A percentile compares a stretch with the other conserved stretches of the same genome.
These are phyloP conservation scores for Venustampulla echinocandica DNA, from an alignment of 495 filamentous ascomycete species.

Conservation along the genomic window DNA sequence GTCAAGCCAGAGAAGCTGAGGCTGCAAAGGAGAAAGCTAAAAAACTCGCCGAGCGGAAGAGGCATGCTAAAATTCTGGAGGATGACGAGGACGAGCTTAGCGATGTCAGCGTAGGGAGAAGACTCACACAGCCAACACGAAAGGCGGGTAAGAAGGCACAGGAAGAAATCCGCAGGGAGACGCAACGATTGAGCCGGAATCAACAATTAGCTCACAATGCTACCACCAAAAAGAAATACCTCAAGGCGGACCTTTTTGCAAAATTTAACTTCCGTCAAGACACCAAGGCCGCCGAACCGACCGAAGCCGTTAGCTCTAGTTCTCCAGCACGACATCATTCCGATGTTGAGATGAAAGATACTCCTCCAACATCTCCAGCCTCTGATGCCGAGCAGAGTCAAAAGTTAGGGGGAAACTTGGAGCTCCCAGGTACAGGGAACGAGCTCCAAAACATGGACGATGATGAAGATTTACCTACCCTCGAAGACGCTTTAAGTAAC, in stretches of 20 bases:
- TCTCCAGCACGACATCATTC: constrained; percentile 29
- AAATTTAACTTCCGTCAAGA: constrained; percentile 63
- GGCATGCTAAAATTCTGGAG: constrained; percentile 25
- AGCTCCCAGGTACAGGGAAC: constrained; percentile 2
- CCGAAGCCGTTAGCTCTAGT: constrained; percentile 31
- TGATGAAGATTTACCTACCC: constrained; percentile 23
- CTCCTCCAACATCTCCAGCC: constrained; percentile 43
- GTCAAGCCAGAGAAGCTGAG: constrained; percentile 52
- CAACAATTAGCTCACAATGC: constrained; percentile 89
- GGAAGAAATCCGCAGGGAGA: constrained; percentile 91
- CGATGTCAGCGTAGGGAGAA: constrained; percentile 48
- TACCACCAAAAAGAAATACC: constrained; percentile 85
- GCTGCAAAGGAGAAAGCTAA: constrained; percentile 42
- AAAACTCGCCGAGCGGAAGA: constrained; percentile 34
- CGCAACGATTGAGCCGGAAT: constrained; percentile 79
- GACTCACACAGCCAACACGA: constrained; percentile 58
- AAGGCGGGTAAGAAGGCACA: constrained; percentile 93
- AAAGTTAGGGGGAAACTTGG: not conserved
- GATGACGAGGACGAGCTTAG: constrained; percentile 43
- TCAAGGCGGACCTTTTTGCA: constrained; percentile 74
- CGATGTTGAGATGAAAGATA: constrained; percentile 38
- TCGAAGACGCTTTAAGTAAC: constrained; percentile 22
- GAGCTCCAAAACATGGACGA: not conserved
- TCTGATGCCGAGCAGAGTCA: constrained; percentile 23
- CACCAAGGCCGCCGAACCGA: constrained; percentile 10